A percentile compares a stretch with the other conserved stretches of the same genome.
These are phyloP conservation scores for Suillus plorans DNA, from an alignment of 768 basidiomycete species.

Conservation along the genomic window DNA sequence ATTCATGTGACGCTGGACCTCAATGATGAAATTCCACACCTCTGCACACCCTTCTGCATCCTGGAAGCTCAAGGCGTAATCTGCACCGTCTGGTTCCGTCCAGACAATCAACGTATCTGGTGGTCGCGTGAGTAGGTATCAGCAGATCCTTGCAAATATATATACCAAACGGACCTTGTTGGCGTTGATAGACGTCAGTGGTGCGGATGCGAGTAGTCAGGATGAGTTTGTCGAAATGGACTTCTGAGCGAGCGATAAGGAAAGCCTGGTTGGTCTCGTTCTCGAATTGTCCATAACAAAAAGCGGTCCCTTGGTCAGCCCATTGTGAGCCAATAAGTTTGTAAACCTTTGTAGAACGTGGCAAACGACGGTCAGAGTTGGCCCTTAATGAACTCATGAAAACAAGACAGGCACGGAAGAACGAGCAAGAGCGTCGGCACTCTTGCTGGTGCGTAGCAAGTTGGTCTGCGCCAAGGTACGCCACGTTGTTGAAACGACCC, in stretches of 20 bases:
- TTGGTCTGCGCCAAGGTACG: conserved; percentile 11
- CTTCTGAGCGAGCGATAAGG: conserved; percentile 82
- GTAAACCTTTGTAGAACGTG: conserved; percentile 69
- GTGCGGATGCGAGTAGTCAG: conserved; percentile 79
- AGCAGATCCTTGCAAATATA: conserved; percentile 2
- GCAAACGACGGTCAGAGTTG: conserved; percentile 29
- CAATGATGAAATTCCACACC: conserved; percentile 95
- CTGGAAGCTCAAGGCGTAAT: conserved; percentile 96
- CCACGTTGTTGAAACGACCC: conserved; percentile 28
- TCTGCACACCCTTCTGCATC: conserved; percentile 93
- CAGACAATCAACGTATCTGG: conserved; percentile 97
- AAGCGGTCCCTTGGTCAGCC: conserved; percentile 96
- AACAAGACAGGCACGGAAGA: conserved; percentile 22
- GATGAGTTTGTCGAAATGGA: conserved; percentile 68
- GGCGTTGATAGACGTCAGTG: conserved; percentile 83
- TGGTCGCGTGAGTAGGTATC: conserved; percentile 16
- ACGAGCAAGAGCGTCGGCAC: conserved; percentile 15
- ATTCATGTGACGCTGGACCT: conserved; percentile 86
- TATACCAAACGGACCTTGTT: conserved; percentile 62
- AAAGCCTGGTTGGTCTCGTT: conserved; percentile 75
- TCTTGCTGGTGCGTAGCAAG: conserved; percentile 17
- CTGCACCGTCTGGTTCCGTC: conserved; percentile 94
- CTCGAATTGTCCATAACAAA: conserved; percentile 88
- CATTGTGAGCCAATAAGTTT: conserved; percentile 88
- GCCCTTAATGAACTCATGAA: conserved; percentile 33